Conservation (phyloP, 768 basidiomycete genomes). For the Mycena leptocephala region DNA sequence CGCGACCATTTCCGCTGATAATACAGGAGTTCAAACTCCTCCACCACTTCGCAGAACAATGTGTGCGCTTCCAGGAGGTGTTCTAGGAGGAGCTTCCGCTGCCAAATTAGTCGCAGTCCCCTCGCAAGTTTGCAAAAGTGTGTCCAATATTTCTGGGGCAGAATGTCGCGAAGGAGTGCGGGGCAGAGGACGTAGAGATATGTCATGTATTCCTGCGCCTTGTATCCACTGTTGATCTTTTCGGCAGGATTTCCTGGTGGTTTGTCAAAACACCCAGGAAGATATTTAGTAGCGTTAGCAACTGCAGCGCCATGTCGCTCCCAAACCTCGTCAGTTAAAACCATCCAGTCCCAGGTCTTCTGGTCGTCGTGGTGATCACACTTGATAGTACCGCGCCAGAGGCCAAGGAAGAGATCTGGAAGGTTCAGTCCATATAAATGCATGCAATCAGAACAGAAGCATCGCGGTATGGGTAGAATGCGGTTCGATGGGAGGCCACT, state of each 20-base stretch:
- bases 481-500: not conserved
- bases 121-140: slow-evolving; percentile 31
- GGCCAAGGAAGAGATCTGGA: slow-evolving; percentile 29
- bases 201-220: slow-evolving; percentile 22
- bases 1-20: not conserved
- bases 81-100: not conserved
- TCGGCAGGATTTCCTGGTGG: slow-evolving; percentile 44
- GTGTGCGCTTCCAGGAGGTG: not conserved
- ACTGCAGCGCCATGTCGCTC: slow-evolving; percentile 34
- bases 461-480: slow-evolving; percentile 35
- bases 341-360: slow-evolving; percentile 49
- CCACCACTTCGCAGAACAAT: not conserved
- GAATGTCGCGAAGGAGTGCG: slow-evolving; percentile 16
- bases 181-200: slow-evolving; percentile 5
- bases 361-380: slow-evolving; percentile 42
- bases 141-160: slow-evolving; percentile 10
- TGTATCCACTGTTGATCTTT: slow-evolving; percentile 39
- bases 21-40: slow-evolving; percentile 8
- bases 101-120: slow-evolving; percentile 7
- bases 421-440: slow-evolving; percentile 47
- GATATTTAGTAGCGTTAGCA: not conserved
- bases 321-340: slow-evolving; percentile 37
- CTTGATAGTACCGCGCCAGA: slow-evolving; percentile 42
- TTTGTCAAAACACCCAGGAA: slow-evolving; percentile 32
- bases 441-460: slow-evolving; percentile 51